A percentile compares a stretch with the other conserved stretches of the same genome.
Evolutionary conservation across 768 basidiomycete genomes (phyloP).

Genomic region (Tylopilus cervinicoccineus): DNA sequence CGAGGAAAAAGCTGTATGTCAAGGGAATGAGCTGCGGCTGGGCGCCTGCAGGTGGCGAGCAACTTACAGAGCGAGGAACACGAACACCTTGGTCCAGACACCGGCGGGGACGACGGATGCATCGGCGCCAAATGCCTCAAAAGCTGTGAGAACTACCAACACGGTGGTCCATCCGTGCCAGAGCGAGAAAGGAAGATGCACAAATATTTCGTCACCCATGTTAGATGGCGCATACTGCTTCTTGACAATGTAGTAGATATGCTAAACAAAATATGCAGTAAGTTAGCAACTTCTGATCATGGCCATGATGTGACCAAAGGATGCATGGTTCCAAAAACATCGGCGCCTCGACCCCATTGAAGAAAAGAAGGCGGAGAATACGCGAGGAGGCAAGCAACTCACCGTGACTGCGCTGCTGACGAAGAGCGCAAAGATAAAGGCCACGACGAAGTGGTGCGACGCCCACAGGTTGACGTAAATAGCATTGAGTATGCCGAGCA

Average conservation of each 20-base stretch:
- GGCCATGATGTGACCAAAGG: constrained; percentile 3
- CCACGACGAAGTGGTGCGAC: constrained; percentile 67
- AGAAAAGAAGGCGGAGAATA: constrained; percentile 11
- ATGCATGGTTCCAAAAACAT: constrained; percentile 2
- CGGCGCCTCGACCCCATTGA: constrained; percentile 7
- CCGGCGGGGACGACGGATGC: constrained; percentile 62
- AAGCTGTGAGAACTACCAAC: constrained; percentile 74
- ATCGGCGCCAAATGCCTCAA: constrained; percentile 87
- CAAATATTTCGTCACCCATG: constrained; percentile 76
- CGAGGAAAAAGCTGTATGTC: constrained; percentile 74
- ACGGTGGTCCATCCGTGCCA: constrained; percentile 94
- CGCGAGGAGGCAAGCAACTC: constrained; percentile 9
- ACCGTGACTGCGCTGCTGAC: constrained; percentile 70
- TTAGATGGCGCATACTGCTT: constrained; percentile 69
- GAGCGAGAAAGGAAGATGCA: constrained; percentile 94
- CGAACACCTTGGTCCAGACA: constrained; percentile 92
- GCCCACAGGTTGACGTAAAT: constrained; percentile 89
- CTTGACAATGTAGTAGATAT: constrained; percentile 94
- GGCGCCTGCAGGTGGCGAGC: neutral
- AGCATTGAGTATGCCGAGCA: constrained; percentile 82
- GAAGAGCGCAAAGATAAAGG: constrained; percentile 85
- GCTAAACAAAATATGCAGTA: constrained; percentile 35
- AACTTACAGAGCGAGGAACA: constrained; percentile 82
- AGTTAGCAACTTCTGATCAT: constrained; percentile 14
- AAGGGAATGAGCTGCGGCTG: constrained; percentile 4